Conservation (phyloP, 2,329 filamentous ascomycete genomes). For the Sclerotinia subarctica region DNA sequence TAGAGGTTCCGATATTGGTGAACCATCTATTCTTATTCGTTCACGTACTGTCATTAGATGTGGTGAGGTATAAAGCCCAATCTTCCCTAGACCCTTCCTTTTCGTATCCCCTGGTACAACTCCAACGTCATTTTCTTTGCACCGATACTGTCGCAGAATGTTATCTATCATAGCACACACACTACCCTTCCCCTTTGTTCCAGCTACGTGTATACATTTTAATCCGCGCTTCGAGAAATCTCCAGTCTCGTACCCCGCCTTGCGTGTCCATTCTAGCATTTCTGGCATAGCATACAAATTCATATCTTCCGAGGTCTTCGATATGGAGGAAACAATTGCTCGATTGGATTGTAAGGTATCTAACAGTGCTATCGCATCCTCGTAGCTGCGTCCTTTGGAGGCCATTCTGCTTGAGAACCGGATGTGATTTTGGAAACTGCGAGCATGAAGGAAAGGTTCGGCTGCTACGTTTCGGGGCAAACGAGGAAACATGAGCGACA, state of each 20-base stretch:
- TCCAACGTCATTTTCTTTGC: conserved; percentile 14
- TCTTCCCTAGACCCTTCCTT: conserved; percentile 32
- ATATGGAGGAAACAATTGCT: conserved; percentile 27
- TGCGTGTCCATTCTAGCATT: conserved; percentile 37
- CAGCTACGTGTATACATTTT: conserved; percentile 73
- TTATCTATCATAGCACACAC: conserved; percentile 66
- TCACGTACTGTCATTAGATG: conserved; percentile 67
- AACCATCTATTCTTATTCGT: conserved; percentile 60
- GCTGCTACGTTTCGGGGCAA: background rate
- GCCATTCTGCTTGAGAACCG: conserved; percentile 12
- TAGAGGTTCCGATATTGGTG: conserved; percentile 54
- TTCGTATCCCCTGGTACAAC: conserved; percentile 16
- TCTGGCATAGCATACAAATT: conserved; percentile 37
- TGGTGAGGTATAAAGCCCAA: conserved; percentile 66
- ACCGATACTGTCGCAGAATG: conserved; percentile 55
- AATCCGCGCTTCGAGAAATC: conserved; percentile 31
- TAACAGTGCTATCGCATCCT: conserved; percentile 30
- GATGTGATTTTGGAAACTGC: background rate
- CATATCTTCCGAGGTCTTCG: conserved; percentile 24
- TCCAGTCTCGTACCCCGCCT: conserved; percentile 31
- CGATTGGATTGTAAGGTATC: conserved; percentile 34
- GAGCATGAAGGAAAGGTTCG: background rate
- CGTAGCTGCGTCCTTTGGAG: conserved; percentile 22
- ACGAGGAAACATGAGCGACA: background rate
- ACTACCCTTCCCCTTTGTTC: conserved; percentile 82